These are phyloP conservation scores for Hypoxylon sp. DNA, from an alignment of 2,329 filamentous ascomycete genomes.

Conservation along the genomic window DNA sequence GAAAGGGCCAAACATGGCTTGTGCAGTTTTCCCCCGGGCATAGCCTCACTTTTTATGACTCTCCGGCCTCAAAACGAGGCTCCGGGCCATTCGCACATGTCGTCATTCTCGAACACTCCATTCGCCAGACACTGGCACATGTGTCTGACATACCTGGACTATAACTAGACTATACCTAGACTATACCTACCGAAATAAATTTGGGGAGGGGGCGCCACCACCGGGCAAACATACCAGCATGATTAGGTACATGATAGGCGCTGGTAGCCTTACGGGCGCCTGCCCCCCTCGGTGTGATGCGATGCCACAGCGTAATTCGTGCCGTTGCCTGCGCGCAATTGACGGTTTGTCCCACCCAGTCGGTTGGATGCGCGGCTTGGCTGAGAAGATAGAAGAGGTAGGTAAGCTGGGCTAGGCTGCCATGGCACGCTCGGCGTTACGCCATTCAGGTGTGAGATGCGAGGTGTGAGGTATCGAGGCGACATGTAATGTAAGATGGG, in stretches of 20 bases:
- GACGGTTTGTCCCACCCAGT: neutral
- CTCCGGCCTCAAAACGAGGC: neutral
- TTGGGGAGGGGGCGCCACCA: neutral
- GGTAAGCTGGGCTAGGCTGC: neutral
- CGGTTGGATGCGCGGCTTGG: neutral
- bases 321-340: neutral
- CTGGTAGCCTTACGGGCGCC: conserved; percentile 1
- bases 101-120: conserved; percentile 3
- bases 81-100: conserved; percentile 1
- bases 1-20: neutral
- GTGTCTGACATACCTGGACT: conserved; percentile 1
- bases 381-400: neutral
- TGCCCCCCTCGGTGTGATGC: neutral
- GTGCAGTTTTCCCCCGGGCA: neutral
- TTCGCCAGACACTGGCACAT: neutral
- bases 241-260: conserved; percentile 1
- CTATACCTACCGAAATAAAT: conserved; percentile 11
- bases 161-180: no score
- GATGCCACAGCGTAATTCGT: neutral
- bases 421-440: conserved; percentile 2
- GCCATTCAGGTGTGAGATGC: neutral
- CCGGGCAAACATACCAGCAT: neutral
- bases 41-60: neutral
- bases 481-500: conserved; percentile 5
- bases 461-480: neutral